Conservation (phyloP, 768 basidiomycete genomes). For the Mycena olivaceomarginata region DNA sequence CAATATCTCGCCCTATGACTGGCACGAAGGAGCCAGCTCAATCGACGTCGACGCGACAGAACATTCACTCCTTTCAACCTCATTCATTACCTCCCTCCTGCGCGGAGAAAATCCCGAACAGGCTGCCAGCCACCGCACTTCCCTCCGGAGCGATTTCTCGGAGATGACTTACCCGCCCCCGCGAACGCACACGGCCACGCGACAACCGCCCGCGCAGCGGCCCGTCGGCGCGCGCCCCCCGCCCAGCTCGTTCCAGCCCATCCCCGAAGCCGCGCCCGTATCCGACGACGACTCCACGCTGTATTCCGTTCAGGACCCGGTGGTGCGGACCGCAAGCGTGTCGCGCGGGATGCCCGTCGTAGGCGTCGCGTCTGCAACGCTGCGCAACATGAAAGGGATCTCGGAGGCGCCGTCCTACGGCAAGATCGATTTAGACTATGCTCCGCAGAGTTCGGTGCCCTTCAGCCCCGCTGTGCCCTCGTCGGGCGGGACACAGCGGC, state of each 20-base stretch:
- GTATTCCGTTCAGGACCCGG: conserved; percentile 54
- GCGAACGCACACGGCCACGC: conserved; percentile 42
- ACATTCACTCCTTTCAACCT: conserved; percentile 75
- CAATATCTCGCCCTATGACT: conserved; percentile 67
- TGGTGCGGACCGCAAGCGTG: conserved; percentile 51
- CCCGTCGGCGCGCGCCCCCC: conserved; percentile 53
- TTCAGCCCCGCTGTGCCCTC: conserved; percentile 52
- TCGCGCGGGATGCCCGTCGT: conserved; percentile 51
- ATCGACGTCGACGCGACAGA: conserved; percentile 75
- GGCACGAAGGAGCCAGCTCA: conserved; percentile 78
- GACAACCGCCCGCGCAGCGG: conserved; percentile 39
- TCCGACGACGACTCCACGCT: conserved; percentile 63
- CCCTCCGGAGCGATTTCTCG: conserved; percentile 67
- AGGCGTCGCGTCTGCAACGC: conserved; percentile 57
- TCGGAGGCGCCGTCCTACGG: conserved; percentile 45
- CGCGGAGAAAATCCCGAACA: conserved; percentile 60
- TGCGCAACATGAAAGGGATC: conserved; percentile 49
- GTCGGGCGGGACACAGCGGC: conserved; percentile 44
- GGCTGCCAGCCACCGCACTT: conserved; percentile 54
- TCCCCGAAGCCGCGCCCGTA: conserved; percentile 48
- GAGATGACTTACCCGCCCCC: conserved; percentile 75
- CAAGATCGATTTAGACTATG: conserved; percentile 42
- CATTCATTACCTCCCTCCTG: conserved; percentile 76
- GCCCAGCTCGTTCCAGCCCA: conserved; percentile 59
- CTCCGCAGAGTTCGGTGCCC: conserved; percentile 38